Percentiles rank a stretch among this genome's conserved stretches.
These are phyloP conservation scores for Lithohypha guttulata DNA, from an alignment of 2,329 filamentous ascomycete genomes.

Conservation along the genomic window DNA sequence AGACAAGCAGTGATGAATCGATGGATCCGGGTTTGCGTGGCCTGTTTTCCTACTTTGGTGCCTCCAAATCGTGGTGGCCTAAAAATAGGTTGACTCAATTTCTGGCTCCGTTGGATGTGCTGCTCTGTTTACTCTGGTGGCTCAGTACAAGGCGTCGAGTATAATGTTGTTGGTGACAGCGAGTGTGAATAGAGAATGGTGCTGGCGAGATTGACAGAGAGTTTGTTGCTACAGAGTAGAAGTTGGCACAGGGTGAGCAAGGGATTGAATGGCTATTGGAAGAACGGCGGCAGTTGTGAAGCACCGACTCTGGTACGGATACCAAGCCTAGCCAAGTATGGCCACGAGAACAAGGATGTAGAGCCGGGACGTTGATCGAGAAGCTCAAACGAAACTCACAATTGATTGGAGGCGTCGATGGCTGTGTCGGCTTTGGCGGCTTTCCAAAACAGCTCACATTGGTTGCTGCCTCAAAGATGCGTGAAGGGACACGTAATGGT, in stretches of 20 bases:
- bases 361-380: background rate
- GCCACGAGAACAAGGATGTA: too few relatives aligned
- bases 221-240: background rate
- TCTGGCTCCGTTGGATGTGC: background rate
- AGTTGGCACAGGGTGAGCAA: conserved; percentile 3
- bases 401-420: background rate
- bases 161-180: background rate
- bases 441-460: background rate
- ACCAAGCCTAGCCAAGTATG: conserved; percentile 1
- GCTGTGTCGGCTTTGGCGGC: background rate
- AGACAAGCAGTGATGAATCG: conserved; percentile 8
- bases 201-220: background rate
- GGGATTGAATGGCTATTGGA: background rate
- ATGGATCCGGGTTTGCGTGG: background rate
- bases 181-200: conserved; percentile 5
- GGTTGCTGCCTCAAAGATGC: background rate
- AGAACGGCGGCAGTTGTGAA: conserved; percentile 1
- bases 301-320: conserved; percentile 1
- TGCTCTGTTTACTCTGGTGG: background rate
- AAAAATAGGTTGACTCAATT: conserved; percentile 1
- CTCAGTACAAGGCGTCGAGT: background rate
- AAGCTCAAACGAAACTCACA: background rate
- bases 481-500: background rate
- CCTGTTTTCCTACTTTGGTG: background rate
- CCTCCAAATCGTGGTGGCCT: background rate